phyloP scores from a whole-genome alignment of 1,284 basidiomycete genomes.

The Baeospora myosura region DNA sequence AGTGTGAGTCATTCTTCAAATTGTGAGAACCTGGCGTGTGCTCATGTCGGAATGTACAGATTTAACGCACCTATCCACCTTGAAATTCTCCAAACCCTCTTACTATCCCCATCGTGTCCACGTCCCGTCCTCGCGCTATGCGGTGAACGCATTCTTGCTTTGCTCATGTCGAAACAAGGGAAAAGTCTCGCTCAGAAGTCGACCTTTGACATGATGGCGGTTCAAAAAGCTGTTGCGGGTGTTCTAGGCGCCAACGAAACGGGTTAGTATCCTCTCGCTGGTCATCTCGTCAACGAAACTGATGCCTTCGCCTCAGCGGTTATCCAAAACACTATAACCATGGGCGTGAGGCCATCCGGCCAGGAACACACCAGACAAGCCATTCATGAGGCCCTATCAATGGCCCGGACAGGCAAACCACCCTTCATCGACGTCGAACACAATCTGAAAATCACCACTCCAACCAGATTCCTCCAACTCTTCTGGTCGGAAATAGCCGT shows the following conservation, averaged over 20 bases:
- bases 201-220: slow-evolving; percentile 30
- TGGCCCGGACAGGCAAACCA: slow-evolving; percentile 51
- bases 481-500: slow-evolving; percentile 57
- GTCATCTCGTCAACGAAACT: too few relatives aligned
- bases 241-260: slow-evolving; percentile 33
- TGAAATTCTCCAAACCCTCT: slow-evolving; percentile 57
- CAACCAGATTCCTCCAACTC: slow-evolving; percentile 50
- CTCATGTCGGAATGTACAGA: slow-evolving; percentile 17
- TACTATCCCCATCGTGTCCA: slow-evolving; percentile 60
- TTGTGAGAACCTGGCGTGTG: neutral
- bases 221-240: slow-evolving; percentile 36
- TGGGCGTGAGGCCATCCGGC: slow-evolving; percentile 24
- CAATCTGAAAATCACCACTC: slow-evolving; percentile 47
- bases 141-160: slow-evolving; percentile 44
- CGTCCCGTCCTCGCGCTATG: slow-evolving; percentile 57
- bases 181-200: too few relatives aligned
- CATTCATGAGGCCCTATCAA: slow-evolving; percentile 45
- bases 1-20: slow-evolving; percentile 34
- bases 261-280: slow-evolving; percentile 34
- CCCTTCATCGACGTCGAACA: slow-evolving; percentile 57
- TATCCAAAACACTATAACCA: slow-evolving; percentile 13
- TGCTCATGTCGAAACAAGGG: slow-evolving; percentile 38
- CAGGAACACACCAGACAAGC: slow-evolving; percentile 42
- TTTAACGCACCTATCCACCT: slow-evolving; percentile 34
- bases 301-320: slow-evolving; percentile 13